Conservation (phyloP, 805 yeast genomes). For the Zygoascus flipseniorum region DNA sequence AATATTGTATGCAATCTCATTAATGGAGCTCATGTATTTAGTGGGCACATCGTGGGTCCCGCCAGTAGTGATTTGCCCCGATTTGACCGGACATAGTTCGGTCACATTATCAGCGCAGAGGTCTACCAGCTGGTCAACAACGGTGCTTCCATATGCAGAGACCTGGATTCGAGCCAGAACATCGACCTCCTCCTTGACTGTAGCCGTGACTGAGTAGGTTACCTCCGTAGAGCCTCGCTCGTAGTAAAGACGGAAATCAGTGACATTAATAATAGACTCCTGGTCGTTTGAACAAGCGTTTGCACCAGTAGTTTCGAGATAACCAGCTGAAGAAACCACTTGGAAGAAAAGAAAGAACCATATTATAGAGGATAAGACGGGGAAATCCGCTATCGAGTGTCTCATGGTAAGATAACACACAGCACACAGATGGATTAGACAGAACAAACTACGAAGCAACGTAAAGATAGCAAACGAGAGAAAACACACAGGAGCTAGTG, state of each 20-base stretch:
- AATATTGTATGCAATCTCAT: constrained; percentile 25
- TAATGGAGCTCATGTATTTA: constrained; percentile 21
- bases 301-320: constrained; percentile 3
- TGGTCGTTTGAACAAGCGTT: neutral
- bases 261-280: constrained; percentile 1
- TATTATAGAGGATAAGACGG: too few relatives aligned
- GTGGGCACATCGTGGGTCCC: constrained; percentile 25
- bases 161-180: constrained; percentile 14
- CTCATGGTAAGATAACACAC: too few relatives aligned
- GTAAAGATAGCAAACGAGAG: too few relatives aligned
- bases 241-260: constrained; percentile 1
- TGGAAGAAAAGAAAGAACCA: too few relatives aligned
- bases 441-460: too few relatives aligned
- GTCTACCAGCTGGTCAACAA: constrained; percentile 22
- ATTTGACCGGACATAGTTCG: constrained; percentile 25
- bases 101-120: constrained; percentile 24
- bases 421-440: too few relatives aligned
- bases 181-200: neutral
- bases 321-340: neutral
- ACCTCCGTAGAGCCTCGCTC: constrained; percentile 1
- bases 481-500: too few relatives aligned
- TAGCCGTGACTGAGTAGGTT: constrained; percentile 1
- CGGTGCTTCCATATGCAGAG: constrained; percentile 23
- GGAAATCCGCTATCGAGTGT: too few relatives aligned
- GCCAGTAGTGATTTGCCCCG: constrained; percentile 17